These are phyloP conservation scores for Ascosphaera apis DNA, from an alignment of 2,329 filamentous ascomycete species.

Conservation along the genomic window DNA sequence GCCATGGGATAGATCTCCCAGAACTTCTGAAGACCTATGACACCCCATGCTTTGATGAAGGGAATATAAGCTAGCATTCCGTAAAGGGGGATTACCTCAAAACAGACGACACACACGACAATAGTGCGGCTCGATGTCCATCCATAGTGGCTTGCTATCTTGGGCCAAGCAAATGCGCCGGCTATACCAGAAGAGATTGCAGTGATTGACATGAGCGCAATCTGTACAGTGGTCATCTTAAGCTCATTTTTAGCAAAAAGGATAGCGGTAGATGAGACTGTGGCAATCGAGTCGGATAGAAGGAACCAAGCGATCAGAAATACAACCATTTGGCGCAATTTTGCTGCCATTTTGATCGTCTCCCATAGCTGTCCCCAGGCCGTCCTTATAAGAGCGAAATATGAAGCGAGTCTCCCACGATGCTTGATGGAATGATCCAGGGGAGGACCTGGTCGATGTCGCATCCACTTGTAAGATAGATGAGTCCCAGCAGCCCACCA, in stretches of 20 bases:
- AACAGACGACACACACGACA: slow-evolving; percentile 61
- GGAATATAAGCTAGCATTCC: slow-evolving; percentile 67
- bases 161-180: slow-evolving; percentile 68
- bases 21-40: slow-evolving; percentile 58
- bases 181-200: slow-evolving; percentile 58
- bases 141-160: slow-evolving; percentile 41
- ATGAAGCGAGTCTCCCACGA: slow-evolving; percentile 20
- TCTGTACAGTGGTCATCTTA: slow-evolving; percentile 55
- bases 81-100: slow-evolving; percentile 79
- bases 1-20: slow-evolving; percentile 89
- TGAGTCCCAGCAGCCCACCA: slow-evolving; percentile 85
- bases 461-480: slow-evolving; percentile 58
- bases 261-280: slow-evolving; percentile 73
- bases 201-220: slow-evolving; percentile 76
- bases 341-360: slow-evolving; percentile 48
- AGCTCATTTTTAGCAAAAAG: slow-evolving; percentile 79
- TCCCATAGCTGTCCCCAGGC: slow-evolving; percentile 64
- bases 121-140: slow-evolving; percentile 64
- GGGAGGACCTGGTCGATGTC: slow-evolving; percentile 62
- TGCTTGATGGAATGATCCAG: slow-evolving; percentile 9
- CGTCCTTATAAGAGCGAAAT: slow-evolving; percentile 47
- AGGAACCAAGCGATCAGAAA: slow-evolving; percentile 81
- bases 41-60: slow-evolving; percentile 46
- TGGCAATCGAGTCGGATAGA: slow-evolving; percentile 72
- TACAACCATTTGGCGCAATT: slow-evolving; percentile 50